phyloP scores from a whole-genome alignment of 495 filamentous ascomycete genomes.

The Aspergillus sclerotioniger region DNA sequence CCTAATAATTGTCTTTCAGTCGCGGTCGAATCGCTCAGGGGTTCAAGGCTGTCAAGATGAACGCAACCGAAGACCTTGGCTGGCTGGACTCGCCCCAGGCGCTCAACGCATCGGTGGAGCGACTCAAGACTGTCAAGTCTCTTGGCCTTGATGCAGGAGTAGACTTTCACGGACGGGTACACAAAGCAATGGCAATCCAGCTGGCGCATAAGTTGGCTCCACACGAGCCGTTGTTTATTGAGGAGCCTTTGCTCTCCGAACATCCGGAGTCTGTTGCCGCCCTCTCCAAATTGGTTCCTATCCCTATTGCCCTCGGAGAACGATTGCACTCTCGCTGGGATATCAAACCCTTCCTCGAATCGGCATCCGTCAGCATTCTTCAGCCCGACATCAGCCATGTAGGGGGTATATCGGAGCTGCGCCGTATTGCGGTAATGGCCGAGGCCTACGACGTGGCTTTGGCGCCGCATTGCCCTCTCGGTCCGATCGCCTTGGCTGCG shows the following conservation, averaged over 20 bases:
- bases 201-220: conserved; percentile 68
- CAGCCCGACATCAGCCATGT: conserved; percentile 75
- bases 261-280: conserved; percentile 66
- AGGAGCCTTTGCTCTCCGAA: conserved; percentile 72
- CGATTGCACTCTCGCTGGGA: conserved; percentile 73
- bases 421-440: conserved; percentile 66
- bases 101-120: conserved; percentile 59
- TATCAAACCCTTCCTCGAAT: conserved; percentile 66
- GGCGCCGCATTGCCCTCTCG: conserved; percentile 75
- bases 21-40: conserved; percentile 64
- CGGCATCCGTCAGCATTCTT: conserved; percentile 64
- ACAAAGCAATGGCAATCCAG: conserved; percentile 78
- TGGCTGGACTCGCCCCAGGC: conserved; percentile 71
- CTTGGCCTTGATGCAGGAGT: conserved; percentile 68
- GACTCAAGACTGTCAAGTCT: conserved; percentile 64
- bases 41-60: conserved; percentile 75
- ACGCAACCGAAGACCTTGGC: conserved; percentile 71
- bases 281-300: conserved; percentile 55
- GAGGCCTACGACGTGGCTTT: conserved; percentile 75
- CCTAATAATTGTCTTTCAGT: conserved; percentile 22
- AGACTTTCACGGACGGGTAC: conserved; percentile 75
- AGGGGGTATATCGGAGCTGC: conserved; percentile 71
- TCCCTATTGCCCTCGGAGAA: conserved; percentile 75
- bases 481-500: conserved; percentile 72
- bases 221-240: conserved; percentile 68